These are phyloP conservation scores for Colletotrichum paranaense DNA, from an alignment of 2,329 filamentous ascomycete genomes.

Conservation along the genomic window DNA sequence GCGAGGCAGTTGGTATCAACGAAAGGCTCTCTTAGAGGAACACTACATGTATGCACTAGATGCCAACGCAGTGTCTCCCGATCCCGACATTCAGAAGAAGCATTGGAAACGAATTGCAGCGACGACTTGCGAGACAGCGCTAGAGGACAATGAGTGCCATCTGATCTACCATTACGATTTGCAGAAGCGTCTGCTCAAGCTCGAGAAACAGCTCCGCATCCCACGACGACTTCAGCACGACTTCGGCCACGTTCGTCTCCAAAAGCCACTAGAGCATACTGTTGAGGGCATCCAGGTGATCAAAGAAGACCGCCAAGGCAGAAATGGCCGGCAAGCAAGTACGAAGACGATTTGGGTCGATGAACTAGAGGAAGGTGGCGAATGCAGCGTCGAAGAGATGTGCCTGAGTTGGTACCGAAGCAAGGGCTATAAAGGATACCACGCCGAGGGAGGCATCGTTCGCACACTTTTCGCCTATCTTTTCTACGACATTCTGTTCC, in stretches of 20 bases:
- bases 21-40: constrained; percentile 93
- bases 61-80: constrained; percentile 49
- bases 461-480: constrained; percentile 92
- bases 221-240: constrained; percentile 90
- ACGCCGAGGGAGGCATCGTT: constrained; percentile 90
- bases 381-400: constrained; percentile 94
- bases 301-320: constrained; percentile 59
- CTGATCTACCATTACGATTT: constrained; percentile 94
- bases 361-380: constrained; percentile 72
- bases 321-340: constrained; percentile 56
- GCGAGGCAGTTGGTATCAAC: constrained; percentile 93
- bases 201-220: constrained; percentile 86
- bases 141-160: constrained; percentile 91
- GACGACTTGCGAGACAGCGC: constrained; percentile 83
- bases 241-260: constrained; percentile 86
- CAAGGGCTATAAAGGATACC: constrained; percentile 93
- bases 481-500: constrained; percentile 92
- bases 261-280: constrained; percentile 78
- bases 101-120: constrained; percentile 84
- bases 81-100: constrained; percentile 73
- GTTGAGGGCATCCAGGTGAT: constrained; percentile 84
- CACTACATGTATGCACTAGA: constrained; percentile 85
- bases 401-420: constrained; percentile 87
- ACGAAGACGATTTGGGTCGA: constrained; percentile 92
- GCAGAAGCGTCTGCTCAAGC: constrained; percentile 91